These are phyloP conservation scores for Citrullus amarus DNA, from an alignment of 306 rosid genomes.

Conservation along the genomic window DNA sequence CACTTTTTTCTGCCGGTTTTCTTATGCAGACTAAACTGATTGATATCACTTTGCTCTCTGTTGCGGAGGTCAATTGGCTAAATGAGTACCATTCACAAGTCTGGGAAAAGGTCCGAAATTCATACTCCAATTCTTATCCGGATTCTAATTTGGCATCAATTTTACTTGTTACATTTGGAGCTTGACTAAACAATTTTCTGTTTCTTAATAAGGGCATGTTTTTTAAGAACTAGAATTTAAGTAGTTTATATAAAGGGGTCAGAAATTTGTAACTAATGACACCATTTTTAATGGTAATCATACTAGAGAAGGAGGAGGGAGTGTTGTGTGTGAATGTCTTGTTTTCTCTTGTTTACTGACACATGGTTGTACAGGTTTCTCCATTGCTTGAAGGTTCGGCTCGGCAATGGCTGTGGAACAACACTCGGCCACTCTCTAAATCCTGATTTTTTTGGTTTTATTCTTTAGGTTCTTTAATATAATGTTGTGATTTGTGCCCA, in stretches of 20 bases:
- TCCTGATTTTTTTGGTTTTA: conserved; percentile 7
- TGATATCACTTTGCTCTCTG: conserved; percentile 63
- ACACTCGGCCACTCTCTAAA: conserved; percentile 44
- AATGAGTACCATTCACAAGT: conserved; percentile 73
- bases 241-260: too few relatives aligned
- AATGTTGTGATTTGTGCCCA: not conserved
- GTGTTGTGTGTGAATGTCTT: not conserved
- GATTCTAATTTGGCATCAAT: not conserved
- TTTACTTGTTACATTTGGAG: not conserved
- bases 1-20: conserved; percentile 6
- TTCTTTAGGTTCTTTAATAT: not conserved
- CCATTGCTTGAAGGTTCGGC: conserved; percentile 70
- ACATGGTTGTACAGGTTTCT: conserved; percentile 46
- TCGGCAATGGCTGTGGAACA: conserved; percentile 78
- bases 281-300: not conserved
- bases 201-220: not conserved
- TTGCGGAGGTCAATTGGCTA: conserved; percentile 61
- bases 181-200: not conserved
- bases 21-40: conserved; percentile 70
- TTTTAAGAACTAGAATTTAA: not conserved
- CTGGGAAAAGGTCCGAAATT: conserved; percentile 70
- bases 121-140: not conserved
- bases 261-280: not conserved
- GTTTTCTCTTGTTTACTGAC: not conserved
- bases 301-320: not conserved